Conservation (phyloP, 306 rosid genomes). For the Canavalia gladiata region DNA sequence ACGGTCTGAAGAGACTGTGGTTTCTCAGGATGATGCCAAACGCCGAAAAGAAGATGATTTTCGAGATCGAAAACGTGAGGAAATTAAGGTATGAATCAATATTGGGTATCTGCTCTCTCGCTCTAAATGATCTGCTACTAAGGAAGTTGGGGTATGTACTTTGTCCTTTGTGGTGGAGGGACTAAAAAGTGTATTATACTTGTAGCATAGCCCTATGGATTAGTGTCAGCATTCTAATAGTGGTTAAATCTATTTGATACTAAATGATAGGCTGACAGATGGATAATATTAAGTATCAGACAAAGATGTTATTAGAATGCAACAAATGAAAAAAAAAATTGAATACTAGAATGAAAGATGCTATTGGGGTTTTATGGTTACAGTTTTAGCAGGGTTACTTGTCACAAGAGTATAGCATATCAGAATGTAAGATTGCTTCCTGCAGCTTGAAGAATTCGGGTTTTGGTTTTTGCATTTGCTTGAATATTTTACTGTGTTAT, state of each 20-base stretch:
- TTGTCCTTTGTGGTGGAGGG: not conserved
- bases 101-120: slow-evolving; percentile 11
- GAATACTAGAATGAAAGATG: not conserved
- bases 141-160: not conserved
- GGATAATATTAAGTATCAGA: slow-evolving; percentile 4
- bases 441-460: slow-evolving; percentile 2
- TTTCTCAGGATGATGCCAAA: slow-evolving; percentile 84
- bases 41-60: slow-evolving; percentile 97
- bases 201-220: not conserved
- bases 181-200: not conserved
- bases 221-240: slow-evolving; percentile 9
- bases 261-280: not conserved
- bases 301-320: slow-evolving; percentile 23
- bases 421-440: slow-evolving; percentile 9
- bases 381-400: slow-evolving; percentile 23
- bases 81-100: slow-evolving; percentile 73
- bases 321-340: not conserved
- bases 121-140: slow-evolving; percentile 23
- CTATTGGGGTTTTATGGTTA: not conserved
- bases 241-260: not conserved
- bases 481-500: slow-evolving; percentile 13
- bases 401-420: not conserved
- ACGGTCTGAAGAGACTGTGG: slow-evolving; percentile 85
- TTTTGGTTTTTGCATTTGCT: slow-evolving; percentile 7
- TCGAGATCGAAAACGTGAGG: slow-evolving; percentile 95